Conservation (phyloP, 2,329 filamentous ascomycete genomes). For the Trichoderma endophyticum region DNA sequence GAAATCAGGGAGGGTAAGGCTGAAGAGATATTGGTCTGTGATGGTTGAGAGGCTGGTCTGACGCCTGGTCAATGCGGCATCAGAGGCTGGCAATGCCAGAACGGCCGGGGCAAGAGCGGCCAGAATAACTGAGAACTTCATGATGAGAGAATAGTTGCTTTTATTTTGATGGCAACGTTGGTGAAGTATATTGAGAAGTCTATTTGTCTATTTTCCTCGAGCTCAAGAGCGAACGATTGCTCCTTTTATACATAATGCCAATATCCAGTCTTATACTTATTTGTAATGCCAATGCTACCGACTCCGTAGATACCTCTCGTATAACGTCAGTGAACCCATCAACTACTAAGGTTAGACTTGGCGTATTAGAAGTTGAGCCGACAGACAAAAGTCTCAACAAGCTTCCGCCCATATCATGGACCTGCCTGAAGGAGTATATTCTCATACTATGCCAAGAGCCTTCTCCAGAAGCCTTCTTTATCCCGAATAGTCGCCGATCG, state of each 20-base stretch:
- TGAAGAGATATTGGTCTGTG: conserved; percentile 49
- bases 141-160: conserved; percentile 9
- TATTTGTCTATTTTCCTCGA: too few relatives aligned
- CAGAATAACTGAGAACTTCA: conserved; percentile 32
- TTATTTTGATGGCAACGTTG: background rate
- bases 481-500: background rate
- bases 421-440: background rate
- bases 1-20: conserved; percentile 41
- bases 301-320: background rate
- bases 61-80: conserved; percentile 19
- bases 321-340: background rate
- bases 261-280: background rate
- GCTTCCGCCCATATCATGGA: background rate
- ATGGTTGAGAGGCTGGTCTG: conserved; percentile 28
- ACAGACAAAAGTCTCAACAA: background rate
- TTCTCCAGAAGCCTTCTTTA: background rate
- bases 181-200: background rate
- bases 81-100: conserved; percentile 25
- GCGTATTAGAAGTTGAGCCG: background rate
- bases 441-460: background rate
- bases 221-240: background rate
- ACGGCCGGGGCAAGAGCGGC: conserved; percentile 25
- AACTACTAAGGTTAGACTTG: background rate
- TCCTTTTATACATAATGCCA: background rate
- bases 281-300: background rate